Base-by-base conservation (phyloP, 2,329 filamentous ascomycete species). In the Knufia fluminis region DNA sequence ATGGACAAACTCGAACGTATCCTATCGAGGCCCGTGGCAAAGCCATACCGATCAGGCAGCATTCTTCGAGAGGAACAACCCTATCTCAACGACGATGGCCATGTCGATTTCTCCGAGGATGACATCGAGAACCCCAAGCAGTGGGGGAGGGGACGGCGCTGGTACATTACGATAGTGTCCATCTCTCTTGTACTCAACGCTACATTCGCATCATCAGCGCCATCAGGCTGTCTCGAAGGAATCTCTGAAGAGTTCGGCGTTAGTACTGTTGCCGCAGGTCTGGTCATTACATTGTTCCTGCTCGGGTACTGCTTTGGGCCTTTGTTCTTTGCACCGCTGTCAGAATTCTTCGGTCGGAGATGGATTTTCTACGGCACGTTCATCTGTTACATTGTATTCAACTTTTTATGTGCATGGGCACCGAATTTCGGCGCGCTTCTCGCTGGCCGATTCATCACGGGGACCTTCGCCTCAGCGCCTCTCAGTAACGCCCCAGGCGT, bases 241-340 rank as follows among this genome's bases (percentile, higher is more conserved):
- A 74, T 76, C 38, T 60, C 66, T 1, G 52, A 68, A 50, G 60
- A 71, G 12, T 76, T 79, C 47, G 55, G 63, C 14, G 68, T 80
- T 1, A 77, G 74, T 0, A 54, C 50, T 4, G 70, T 72, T 51
- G 73, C 66, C 2, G 71, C 72, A 0, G 69, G 68, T 1, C 64
- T 85, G 1, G 80, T 79, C 6, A 79, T 83, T 28, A 82, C 80
- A 0, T 70, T 80, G 16, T 85, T 79, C 55, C 68, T 85, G 6
- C 68, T 83, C 38, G 80, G 80, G 4, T 85, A 83, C 59, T 76
- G 82, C 17, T 71, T 74, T 1, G 79, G 79, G 0, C 78, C 78
- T 0, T 63, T 83, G 7, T 63, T 83, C 10, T 83, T 80, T 71
- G 82, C 79, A 0, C 83, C 82, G 0, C 61, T 85, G 2, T 82